phyloP scores from a whole-genome alignment of 805 yeast species.

The Ogataea methanolica region DNA sequence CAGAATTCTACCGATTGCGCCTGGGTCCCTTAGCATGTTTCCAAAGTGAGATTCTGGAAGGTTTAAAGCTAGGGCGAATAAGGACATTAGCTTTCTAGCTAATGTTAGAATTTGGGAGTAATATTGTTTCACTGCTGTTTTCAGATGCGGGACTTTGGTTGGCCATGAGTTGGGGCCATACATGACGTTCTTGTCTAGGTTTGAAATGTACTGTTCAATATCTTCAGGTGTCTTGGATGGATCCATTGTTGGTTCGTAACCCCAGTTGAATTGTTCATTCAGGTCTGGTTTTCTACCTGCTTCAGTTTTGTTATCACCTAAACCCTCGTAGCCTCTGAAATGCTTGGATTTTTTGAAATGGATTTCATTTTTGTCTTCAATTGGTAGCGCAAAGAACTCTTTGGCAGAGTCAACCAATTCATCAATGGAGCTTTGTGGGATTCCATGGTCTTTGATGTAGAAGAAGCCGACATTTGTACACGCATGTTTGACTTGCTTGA shows the following conservation, averaged over 20 bases:
- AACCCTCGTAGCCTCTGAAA: constrained; percentile 18
- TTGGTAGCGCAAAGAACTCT: constrained; percentile 20
- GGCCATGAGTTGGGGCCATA: constrained; percentile 28
- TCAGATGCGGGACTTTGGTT: constrained; percentile 23
- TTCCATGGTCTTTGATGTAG: constrained; percentile 27
- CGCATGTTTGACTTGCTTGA: constrained; percentile 10
- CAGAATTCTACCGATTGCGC: constrained; percentile 27
- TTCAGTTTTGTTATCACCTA: constrained; percentile 19
- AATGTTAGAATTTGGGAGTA: constrained; percentile 19
- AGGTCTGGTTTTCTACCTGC: constrained; percentile 19
- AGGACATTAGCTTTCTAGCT: constrained; percentile 16
- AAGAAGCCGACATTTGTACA: constrained; percentile 28
- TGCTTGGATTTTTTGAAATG: constrained; percentile 14
- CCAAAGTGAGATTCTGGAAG: constrained; percentile 25
- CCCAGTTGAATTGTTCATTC: constrained; percentile 20
- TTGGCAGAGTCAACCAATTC: constrained; percentile 18
- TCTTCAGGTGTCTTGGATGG: constrained; percentile 20
- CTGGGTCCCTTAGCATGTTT: constrained; percentile 20
- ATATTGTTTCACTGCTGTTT: constrained; percentile 18
- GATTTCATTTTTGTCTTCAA: constrained; percentile 20
- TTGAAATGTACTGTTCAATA: constrained; percentile 15
- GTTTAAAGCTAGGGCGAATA: constrained; percentile 25
- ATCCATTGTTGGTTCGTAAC: constrained; percentile 29
- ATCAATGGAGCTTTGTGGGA: constrained; percentile 22
- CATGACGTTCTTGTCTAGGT: constrained; percentile 13